phyloP scores from a whole-genome alignment of 805 yeast genomes.

The Zygosaccharomyces bisporus region DNA sequence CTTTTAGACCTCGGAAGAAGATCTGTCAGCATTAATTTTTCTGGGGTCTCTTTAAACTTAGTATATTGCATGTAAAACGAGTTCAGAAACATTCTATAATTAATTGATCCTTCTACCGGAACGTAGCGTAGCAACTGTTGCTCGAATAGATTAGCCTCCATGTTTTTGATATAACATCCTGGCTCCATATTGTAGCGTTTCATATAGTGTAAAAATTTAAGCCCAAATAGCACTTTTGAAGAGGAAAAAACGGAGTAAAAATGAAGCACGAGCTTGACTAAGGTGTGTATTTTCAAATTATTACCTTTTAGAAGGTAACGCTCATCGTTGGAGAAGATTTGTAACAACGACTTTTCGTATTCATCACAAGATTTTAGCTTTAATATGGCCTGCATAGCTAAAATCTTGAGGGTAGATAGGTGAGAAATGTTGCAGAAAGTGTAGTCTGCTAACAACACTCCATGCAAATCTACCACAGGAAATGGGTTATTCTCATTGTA shows the following conservation, averaged over 20 bases:
- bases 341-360: conserved; percentile 17
- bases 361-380: conserved; percentile 15
- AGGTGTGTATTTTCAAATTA: conserved; percentile 20
- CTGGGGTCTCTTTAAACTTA: conserved; percentile 11
- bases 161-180: conserved; percentile 25
- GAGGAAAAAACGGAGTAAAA: conserved; percentile 22
- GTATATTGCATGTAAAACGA: conserved; percentile 25
- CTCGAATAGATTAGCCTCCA: conserved; percentile 16
- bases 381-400: conserved; percentile 30
- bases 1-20: conserved; percentile 2
- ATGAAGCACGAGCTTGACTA: conserved; percentile 28
- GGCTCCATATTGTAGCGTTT: conserved; percentile 23
- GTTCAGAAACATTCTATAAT: conserved; percentile 6
- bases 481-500: conserved; percentile 24
- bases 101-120: background rate
- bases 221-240: conserved; percentile 26
- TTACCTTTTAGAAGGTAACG: conserved; percentile 24
- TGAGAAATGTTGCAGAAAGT: conserved; percentile 22
- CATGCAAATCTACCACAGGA: conserved; percentile 16
- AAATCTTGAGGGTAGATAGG: conserved; percentile 28
- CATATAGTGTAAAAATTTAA: conserved; percentile 33
- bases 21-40: conserved; percentile 24
- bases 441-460: conserved; percentile 27
- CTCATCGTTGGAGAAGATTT: conserved; percentile 26
- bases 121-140: conserved; percentile 16